These are phyloP conservation scores for Exophiala bonariae DNA, from an alignment of 2,329 filamentous ascomycete genomes.

Conservation along the genomic window DNA sequence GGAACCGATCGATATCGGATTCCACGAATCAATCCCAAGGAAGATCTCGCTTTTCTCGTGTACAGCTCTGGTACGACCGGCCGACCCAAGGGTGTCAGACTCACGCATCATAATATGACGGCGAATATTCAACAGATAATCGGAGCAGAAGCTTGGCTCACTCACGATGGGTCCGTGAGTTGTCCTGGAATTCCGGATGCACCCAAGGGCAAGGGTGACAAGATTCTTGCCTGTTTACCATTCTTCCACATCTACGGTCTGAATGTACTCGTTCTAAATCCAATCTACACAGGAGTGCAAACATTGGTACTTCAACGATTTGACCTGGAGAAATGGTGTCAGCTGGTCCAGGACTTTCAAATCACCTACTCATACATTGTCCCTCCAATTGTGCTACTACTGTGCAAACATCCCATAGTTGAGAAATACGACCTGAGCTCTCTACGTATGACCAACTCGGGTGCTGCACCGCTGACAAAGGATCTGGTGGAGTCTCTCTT, in stretches of 20 bases:
- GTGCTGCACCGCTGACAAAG: slow-evolving; percentile 78
- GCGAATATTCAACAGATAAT: slow-evolving; percentile 65
- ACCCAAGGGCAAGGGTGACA: slow-evolving; percentile 61
- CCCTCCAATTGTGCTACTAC: slow-evolving; percentile 76
- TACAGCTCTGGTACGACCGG: slow-evolving; percentile 92
- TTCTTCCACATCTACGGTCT: slow-evolving; percentile 93
- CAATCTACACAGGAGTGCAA: slow-evolving; percentile 65
- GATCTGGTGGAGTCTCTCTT: slow-evolving; percentile 79
- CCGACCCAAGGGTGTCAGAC: slow-evolving; percentile 85
- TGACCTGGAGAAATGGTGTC: slow-evolving; percentile 76
- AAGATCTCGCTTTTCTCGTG: slow-evolving; percentile 79
- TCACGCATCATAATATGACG: slow-evolving; percentile 80
- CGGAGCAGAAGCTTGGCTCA: slow-evolving; percentile 57
- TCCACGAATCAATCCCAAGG: slow-evolving; percentile 64
- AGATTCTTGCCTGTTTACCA: slow-evolving; percentile 74
- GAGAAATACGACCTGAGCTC: slow-evolving; percentile 77
- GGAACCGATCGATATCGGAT: slow-evolving; percentile 57
- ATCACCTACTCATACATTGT: slow-evolving; percentile 81
- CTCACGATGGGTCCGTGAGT: slow-evolving; percentile 54
- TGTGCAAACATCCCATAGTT: slow-evolving; percentile 77
- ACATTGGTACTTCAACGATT: slow-evolving; percentile 76
- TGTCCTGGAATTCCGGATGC: slow-evolving; percentile 23
- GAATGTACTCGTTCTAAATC: slow-evolving; percentile 69
- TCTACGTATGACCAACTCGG: slow-evolving; percentile 81
- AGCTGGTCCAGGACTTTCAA: slow-evolving; percentile 70